Percentiles rank a stretch among this genome's conserved stretches.
These are phyloP conservation scores for Ogataea hybrid DNA, from an alignment of 1,139 yeast genomes.

Conservation along the genomic window DNA sequence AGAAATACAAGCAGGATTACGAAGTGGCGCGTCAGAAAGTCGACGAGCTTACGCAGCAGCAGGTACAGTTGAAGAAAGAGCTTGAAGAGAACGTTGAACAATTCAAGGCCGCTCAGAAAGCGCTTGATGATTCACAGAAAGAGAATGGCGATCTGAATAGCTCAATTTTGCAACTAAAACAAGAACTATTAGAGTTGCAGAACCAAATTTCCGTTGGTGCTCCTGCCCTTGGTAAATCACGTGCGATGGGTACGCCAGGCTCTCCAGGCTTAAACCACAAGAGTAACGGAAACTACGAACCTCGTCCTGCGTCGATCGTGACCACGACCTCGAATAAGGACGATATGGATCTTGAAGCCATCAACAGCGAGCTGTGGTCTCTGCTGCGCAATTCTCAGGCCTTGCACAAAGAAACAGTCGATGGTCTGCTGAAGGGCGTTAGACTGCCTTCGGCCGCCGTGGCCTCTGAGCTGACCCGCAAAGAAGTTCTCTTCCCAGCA, in stretches of 20 bases:
- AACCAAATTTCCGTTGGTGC: slow-evolving; percentile 27
- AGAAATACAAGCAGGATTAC: slow-evolving; percentile 55
- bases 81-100: slow-evolving; percentile 61
- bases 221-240: slow-evolving; percentile 16
- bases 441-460: slow-evolving; percentile 85
- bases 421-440: slow-evolving; percentile 84
- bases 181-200: slow-evolving; percentile 31
- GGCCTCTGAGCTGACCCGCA: slow-evolving; percentile 74
- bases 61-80: slow-evolving; percentile 60
- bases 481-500: slow-evolving; percentile 95
- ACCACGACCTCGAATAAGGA: slow-evolving; percentile 44
- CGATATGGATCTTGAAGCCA: slow-evolving; percentile 60
- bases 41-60: slow-evolving; percentile 62
- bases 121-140: slow-evolving; percentile 60
- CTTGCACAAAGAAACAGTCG: slow-evolving; percentile 81
- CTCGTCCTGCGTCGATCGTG: slow-evolving; percentile 58
- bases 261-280: slow-evolving; percentile 35
- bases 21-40: slow-evolving; percentile 61
- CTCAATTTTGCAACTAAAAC: slow-evolving; percentile 66
- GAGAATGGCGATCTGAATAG: slow-evolving; percentile 62
- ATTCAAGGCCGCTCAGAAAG: slow-evolving; percentile 60
- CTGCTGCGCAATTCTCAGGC: slow-evolving; percentile 77
- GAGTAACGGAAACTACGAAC: slow-evolving; percentile 35
- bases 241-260: slow-evolving; percentile 30
- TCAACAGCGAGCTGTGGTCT: slow-evolving; percentile 69